Evolutionary conservation across 1,284 basidiomycete genomes (phyloP).

Genomic region (Filobasidium uniguttulatum): DNA sequence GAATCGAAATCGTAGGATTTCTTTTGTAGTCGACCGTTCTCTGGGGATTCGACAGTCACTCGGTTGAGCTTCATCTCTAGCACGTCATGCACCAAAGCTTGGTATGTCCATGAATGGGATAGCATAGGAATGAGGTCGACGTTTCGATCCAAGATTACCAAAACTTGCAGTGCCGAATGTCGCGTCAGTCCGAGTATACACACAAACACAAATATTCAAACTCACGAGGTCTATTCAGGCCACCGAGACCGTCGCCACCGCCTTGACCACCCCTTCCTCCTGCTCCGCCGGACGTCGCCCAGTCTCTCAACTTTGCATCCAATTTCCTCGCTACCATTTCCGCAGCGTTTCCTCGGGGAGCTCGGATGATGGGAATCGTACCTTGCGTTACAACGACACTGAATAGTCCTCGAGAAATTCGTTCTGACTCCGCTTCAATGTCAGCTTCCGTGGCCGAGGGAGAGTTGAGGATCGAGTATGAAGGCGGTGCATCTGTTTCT

Average conservation of each 20-base stretch:
- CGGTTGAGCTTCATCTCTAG: constrained; percentile 94
- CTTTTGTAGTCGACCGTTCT: constrained; percentile 51
- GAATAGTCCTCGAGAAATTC: constrained; percentile 80
- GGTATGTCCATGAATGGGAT: constrained; percentile 98
- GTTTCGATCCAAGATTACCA: constrained; percentile 88
- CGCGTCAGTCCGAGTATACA: constrained; percentile 11
- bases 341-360: constrained; percentile 88
- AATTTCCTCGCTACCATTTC: constrained; percentile 97
- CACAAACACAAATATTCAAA: background rate
- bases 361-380: constrained; percentile 80
- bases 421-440: constrained; percentile 87
- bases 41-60: constrained; percentile 60
- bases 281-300: constrained; percentile 40
- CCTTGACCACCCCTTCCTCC: constrained; percentile 48
- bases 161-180: too few relatives aligned
- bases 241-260: constrained; percentile 43
- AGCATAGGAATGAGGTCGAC: constrained; percentile 90
- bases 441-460: constrained; percentile 76
- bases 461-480: constrained; percentile 83
- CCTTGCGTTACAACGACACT: constrained; percentile 67
- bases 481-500: constrained; percentile 35
- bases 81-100: constrained; percentile 94
- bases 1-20: constrained; percentile 91
- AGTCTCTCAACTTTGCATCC: constrained; percentile 83
- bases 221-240: constrained; percentile 66